Conservation (phyloP, 345 rosid genomes). For the Linum tenue region DNA sequence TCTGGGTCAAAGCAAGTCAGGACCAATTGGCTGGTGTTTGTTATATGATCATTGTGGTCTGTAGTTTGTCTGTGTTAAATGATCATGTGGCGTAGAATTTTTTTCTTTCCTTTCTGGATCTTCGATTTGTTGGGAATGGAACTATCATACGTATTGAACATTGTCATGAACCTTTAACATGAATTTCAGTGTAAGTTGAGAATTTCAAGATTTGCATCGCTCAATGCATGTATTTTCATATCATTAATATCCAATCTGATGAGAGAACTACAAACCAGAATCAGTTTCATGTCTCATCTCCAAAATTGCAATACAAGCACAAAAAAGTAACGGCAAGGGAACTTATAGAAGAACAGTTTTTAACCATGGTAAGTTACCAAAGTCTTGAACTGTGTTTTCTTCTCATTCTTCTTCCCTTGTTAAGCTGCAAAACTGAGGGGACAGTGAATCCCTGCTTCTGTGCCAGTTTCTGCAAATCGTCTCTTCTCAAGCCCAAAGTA, state of each 20-base stretch:
- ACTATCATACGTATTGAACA: not conserved
- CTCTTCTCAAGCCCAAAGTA: slow-evolving; percentile 21
- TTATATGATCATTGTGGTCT: not conserved
- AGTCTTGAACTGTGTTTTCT: slow-evolving; percentile 7
- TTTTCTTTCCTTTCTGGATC: too few relatives aligned
- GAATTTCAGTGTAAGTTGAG: too few relatives aligned
- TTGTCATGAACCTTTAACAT: too few relatives aligned
- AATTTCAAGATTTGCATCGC: too few relatives aligned
- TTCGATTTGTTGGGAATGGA: not conserved
- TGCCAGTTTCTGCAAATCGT: slow-evolving; percentile 21
- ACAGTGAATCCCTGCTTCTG: slow-evolving; percentile 8
- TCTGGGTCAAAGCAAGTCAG: not conserved
- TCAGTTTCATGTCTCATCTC: too few relatives aligned
- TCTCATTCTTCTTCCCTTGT: slow-evolving; percentile 20
- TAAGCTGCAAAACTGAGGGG: slow-evolving; percentile 19
- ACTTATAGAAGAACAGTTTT: too few relatives aligned
- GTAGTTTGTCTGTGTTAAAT: not conserved
- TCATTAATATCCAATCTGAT: too few relatives aligned
- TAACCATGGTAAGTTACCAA: too few relatives aligned
- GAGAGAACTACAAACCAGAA: too few relatives aligned
- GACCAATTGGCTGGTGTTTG: not conserved
- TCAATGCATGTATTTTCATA: too few relatives aligned
- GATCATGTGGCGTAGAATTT: not conserved
- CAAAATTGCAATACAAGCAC: too few relatives aligned
- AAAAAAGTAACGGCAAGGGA: too few relatives aligned